Conservation (phyloP, 441 rosid species). For the Arabidopsis lyrata region DNA sequence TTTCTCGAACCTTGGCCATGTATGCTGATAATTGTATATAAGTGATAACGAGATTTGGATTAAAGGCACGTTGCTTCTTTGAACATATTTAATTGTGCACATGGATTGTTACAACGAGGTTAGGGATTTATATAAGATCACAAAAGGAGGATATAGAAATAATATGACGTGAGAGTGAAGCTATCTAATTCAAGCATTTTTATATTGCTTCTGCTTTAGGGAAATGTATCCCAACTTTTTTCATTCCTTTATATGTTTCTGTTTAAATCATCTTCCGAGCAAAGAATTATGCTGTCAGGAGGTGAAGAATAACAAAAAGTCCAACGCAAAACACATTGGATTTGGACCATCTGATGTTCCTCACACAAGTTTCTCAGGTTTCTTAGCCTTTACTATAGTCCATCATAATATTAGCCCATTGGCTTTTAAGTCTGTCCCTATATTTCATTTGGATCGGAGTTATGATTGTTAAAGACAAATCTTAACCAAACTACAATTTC, state of each 20-base stretch:
- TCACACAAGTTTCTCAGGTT: conserved; percentile 32
- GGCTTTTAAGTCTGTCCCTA: conserved; percentile 11
- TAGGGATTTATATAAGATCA: conserved; percentile 21
- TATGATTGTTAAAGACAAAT: background rate
- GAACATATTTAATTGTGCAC: conserved; percentile 10
- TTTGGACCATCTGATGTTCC: conserved; percentile 3
- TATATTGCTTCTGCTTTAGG: conserved; percentile 37
- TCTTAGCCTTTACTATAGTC: background rate
- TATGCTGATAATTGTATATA: conserved; percentile 14
- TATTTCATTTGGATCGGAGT: conserved; percentile 3
- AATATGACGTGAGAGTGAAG: conserved; percentile 11
- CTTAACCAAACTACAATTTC: conserved; percentile 9
- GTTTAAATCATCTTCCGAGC: background rate
- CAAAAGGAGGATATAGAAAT: background rate
- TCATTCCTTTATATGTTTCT: conserved; percentile 9
- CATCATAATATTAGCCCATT: conserved; percentile 2
- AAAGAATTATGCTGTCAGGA: conserved; percentile 40
- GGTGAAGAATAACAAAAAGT: background rate
- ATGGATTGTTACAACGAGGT: background rate
- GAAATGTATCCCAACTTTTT: conserved; percentile 10
- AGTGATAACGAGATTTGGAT: background rate
- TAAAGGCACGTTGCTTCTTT: conserved; percentile 3
- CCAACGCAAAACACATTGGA: conserved; percentile 20
- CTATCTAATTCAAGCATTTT: conserved; percentile 35
- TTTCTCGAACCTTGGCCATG: conserved; percentile 31